These are phyloP conservation scores for Teratosphaeria epicoccoides DNA, from an alignment of 2,329 filamentous ascomycete genomes.

Conservation along the genomic window DNA sequence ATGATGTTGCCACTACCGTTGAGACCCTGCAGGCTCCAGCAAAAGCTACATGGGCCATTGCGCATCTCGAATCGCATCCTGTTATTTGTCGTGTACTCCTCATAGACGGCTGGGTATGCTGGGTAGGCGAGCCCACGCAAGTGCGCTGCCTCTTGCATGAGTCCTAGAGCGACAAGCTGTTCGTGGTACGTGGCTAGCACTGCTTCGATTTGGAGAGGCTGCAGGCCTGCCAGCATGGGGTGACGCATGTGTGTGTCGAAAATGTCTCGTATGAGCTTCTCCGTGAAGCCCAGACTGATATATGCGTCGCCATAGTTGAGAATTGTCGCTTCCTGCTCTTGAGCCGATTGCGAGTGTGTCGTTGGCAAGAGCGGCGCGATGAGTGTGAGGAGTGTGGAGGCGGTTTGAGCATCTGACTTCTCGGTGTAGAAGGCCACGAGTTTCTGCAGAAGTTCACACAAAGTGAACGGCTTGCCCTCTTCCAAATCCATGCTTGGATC, in stretches of 20 bases:
- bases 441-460: slow-evolving; percentile 33
- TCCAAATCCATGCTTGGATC: slow-evolving; percentile 17
- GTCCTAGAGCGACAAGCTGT: slow-evolving; percentile 38
- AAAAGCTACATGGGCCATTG: slow-evolving; percentile 34
- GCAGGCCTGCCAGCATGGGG: slow-evolving; percentile 34
- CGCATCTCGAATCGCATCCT: slow-evolving; percentile 39
- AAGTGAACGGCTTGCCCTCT: slow-evolving; percentile 26
- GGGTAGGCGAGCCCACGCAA: slow-evolving; percentile 47
- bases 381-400: slow-evolving; percentile 37
- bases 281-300: slow-evolving; percentile 27
- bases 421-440: slow-evolving; percentile 31
- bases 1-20: slow-evolving; percentile 8
- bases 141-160: slow-evolving; percentile 43
- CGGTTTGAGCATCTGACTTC: slow-evolving; percentile 37
- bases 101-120: slow-evolving; percentile 46
- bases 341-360: slow-evolving; percentile 26
- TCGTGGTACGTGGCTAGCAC: slow-evolving; percentile 49
- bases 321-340: slow-evolving; percentile 25
- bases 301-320: slow-evolving; percentile 32
- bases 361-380: slow-evolving; percentile 36
- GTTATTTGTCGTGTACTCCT: slow-evolving; percentile 45
- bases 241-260: slow-evolving; percentile 31
- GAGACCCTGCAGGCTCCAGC: slow-evolving; percentile 35
- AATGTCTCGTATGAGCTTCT: slow-evolving; percentile 30
- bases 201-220: slow-evolving; percentile 43